phyloP scores from a whole-genome alignment of 805 yeast species.

The Metschnikowia cerradonensis region DNA sequence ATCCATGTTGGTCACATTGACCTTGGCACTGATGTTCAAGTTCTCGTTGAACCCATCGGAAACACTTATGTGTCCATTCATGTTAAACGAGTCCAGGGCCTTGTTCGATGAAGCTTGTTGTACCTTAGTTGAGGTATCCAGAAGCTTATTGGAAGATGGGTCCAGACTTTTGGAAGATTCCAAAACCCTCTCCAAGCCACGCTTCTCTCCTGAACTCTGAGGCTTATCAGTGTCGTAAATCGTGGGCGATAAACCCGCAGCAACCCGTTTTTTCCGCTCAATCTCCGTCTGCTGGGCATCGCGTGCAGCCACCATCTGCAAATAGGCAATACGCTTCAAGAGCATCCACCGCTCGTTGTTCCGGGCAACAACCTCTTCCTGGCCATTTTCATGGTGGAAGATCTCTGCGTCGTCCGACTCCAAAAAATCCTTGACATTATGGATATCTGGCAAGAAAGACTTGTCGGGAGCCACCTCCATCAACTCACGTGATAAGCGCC shows the following conservation, averaged over 20 bases:
- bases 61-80: not conserved
- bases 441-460: constrained; percentile 51
- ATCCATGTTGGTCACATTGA: constrained; percentile 8
- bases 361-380: constrained; percentile 34
- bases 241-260: constrained; percentile 28
- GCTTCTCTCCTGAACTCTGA: too few species aligned
- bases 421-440: constrained; percentile 55
- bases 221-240: constrained; percentile 1
- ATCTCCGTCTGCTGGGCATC: constrained; percentile 37
- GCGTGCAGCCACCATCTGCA: constrained; percentile 62
- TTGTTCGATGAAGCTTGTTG: not conserved
- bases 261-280: constrained; percentile 33
- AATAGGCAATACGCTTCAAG: constrained; percentile 64
- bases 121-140: too few species aligned
- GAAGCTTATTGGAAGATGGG: too few species aligned
- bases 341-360: constrained; percentile 65
- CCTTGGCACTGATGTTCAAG: constrained; percentile 7
- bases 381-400: constrained; percentile 37
- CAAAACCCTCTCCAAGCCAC: too few species aligned
- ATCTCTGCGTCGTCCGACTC: constrained; percentile 40
- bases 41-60: not conserved
- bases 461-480: constrained; percentile 31
- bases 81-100: not conserved
- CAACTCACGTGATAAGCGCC: constrained; percentile 51
- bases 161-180: too few species aligned